These are phyloP conservation scores for Boletus nobilissimus DNA, from an alignment of 1,284 basidiomycete species.

Conservation along the genomic window DNA sequence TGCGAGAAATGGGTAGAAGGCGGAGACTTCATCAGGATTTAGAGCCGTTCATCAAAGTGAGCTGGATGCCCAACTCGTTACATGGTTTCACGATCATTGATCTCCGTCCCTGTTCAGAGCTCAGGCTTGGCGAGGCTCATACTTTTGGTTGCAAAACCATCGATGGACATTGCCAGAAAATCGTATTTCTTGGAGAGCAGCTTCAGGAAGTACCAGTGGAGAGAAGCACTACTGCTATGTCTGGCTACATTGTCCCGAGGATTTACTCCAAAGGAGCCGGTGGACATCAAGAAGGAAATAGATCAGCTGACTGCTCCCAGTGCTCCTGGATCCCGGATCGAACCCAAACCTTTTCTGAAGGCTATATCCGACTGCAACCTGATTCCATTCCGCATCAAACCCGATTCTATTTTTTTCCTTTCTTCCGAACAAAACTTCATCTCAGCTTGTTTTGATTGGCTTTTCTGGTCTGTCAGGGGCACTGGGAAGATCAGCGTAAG, in stretches of 20 bases:
- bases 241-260: background rate
- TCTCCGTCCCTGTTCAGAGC: background rate
- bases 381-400: background rate
- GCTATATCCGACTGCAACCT: background rate
- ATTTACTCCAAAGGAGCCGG: background rate
- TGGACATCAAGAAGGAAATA: background rate
- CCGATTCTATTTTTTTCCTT: constrained; percentile 2
- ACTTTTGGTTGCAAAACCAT: background rate
- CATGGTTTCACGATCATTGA: too few species aligned
- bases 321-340: too few species aligned
- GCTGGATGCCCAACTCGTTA: background rate
- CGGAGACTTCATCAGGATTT: background rate
- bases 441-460: constrained; percentile 6
- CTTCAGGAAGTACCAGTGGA: background rate
- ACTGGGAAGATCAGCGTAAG: background rate
- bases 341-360: too few species aligned
- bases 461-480: background rate
- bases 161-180: background rate
- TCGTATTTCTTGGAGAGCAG: background rate
- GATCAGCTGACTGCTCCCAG: too few species aligned
- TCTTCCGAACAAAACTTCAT: background rate
- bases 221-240: background rate
- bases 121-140: background rate
- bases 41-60: background rate
- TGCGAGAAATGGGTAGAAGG: background rate